phyloP scores from a whole-genome alignment of 2,329 filamentous ascomycete genomes.

The Sporothrix pallida region DNA sequence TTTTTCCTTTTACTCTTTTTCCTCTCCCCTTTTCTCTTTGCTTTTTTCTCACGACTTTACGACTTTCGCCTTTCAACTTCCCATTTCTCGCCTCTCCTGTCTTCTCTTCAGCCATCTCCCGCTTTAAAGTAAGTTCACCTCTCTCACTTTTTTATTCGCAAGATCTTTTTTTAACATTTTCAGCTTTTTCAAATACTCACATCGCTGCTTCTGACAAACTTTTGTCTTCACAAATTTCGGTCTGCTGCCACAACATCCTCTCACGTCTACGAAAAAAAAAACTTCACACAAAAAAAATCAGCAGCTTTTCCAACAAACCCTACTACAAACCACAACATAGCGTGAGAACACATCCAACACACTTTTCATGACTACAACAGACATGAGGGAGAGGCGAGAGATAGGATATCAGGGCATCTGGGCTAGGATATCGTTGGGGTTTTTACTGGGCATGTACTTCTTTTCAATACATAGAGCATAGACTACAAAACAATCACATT shows the following conservation, averaged over 20 bases:
- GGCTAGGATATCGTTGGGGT: background rate
- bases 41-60: background rate
- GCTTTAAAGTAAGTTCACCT: slow-evolving; percentile 12
- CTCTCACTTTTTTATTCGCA: background rate
- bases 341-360: background rate
- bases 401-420: background rate
- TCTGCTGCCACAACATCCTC: background rate
- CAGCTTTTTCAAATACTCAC: background rate
- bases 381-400: background rate
- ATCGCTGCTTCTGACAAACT: background rate
- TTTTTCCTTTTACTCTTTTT: background rate
- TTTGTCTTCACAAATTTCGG: background rate
- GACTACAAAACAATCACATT: background rate
- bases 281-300: background rate
- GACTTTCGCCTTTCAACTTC: background rate
- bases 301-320: background rate
- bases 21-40: background rate
- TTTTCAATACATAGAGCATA: background rate
- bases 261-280: background rate
- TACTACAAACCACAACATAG: background rate
- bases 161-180: too few relatives aligned
- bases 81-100: background rate
- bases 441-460: slow-evolving; percentile 4
- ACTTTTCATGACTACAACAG: background rate
- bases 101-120: background rate